Evolutionary conservation across 148 eudicot species (phyloP), one percentile per base, ranked within the genome.

Genomic region (Diospyros kaki): DNA sequence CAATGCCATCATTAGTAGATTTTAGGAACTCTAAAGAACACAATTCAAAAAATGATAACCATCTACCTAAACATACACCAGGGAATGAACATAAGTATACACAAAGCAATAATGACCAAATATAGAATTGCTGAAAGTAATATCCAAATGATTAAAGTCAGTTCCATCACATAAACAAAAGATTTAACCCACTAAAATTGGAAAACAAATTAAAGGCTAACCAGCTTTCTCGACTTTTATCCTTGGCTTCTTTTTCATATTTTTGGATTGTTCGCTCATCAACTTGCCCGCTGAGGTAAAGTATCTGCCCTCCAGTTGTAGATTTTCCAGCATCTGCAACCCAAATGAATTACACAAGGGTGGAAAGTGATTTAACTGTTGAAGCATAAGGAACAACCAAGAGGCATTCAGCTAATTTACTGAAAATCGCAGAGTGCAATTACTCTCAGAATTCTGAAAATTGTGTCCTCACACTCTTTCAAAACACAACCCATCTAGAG

Each of bases 181-280:
- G 6, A 53, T 53, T 38, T 77, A 71, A 72, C 46, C 28, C 18
- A 39, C 44, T 50, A 14, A 13, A 71, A 14, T 17, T 48, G 28
- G 15, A 44, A 56, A 66, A 8, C 43, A 74, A 51, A 63, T 68
- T 0, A 71, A 75, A 48, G 69, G 43, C 94, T 85, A 61, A 95
- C 99, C 99, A 93, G 82, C 99, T 96, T 81, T 96, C 98, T 83
- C 99, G 84, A 58, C 84, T 89, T 79, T 96, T 96, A 55, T 96
- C 99, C 83, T 91, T 96, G 2, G 99, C 99, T 86, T 96, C 99
- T 83, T 86, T 96, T 73, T 96, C 95, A 54, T 96, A 96, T 77
- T 93, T 96, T 66, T 96, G 95, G 78, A 96, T 96, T 4, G 98
- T 96, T 4, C 97, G 93, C 2, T 93, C 97, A 83, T 96, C 99